These are phyloP conservation scores for Melaleuca quinquenervia DNA, from an alignment of 345 rosid genomes.

Conservation along the genomic window DNA sequence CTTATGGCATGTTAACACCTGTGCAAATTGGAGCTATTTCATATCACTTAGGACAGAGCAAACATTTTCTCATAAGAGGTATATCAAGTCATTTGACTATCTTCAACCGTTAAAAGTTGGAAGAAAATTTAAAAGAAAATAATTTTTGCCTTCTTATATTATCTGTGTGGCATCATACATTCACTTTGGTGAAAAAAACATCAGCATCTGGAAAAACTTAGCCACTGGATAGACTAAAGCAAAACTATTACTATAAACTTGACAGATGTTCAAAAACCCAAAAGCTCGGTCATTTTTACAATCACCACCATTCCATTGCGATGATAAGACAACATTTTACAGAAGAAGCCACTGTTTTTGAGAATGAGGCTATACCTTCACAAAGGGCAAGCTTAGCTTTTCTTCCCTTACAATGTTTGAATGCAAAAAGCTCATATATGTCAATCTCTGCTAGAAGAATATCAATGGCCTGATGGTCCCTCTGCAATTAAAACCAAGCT, in stretches of 20 bases:
- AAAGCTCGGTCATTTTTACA: neutral
- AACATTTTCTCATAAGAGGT: neutral
- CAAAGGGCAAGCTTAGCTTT: slow-evolving; percentile 89
- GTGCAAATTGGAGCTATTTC: neutral
- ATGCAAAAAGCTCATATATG: slow-evolving; percentile 96
- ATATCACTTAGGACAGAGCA: neutral
- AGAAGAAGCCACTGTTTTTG: neutral
- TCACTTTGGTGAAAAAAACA: neutral
- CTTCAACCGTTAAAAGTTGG: neutral
- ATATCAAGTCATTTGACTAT: neutral
- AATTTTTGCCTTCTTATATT: neutral
- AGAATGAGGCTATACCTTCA: slow-evolving; percentile 46
- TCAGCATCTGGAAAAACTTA: neutral
- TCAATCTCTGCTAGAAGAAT: slow-evolving; percentile 95
- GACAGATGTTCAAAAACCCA: neutral
- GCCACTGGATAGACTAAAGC: neutral
- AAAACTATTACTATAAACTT: neutral
- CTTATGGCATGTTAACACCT: neutral
- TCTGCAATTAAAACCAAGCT: slow-evolving; percentile 27
- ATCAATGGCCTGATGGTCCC: slow-evolving; percentile 96
- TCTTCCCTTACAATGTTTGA: slow-evolving; percentile 98
- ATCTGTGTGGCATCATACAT: neutral
- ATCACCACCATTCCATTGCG: neutral
- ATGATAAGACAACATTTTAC: neutral
- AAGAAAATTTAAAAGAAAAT: neutral